Percentiles rank a stretch among this genome's conserved stretches.
Conservation (phyloP, 371 early-diverging fungal species). For the Mucor mucedo region DNA sequence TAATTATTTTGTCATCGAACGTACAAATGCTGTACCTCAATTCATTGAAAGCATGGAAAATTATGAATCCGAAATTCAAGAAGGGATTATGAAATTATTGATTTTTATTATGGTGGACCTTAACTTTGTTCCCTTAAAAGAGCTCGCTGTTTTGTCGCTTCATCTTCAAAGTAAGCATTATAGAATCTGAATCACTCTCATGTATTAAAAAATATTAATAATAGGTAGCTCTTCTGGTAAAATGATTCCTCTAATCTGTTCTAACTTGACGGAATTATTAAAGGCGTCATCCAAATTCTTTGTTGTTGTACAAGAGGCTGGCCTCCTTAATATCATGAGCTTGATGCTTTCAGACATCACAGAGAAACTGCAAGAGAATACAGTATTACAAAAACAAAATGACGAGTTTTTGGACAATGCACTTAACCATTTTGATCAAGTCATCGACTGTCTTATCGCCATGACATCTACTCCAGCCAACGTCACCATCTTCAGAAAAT, state of each 20-base stretch:
- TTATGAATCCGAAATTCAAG: constrained; percentile 54
- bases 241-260: constrained; percentile 57
- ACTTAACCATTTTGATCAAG: constrained; percentile 55
- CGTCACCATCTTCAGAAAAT: constrained; percentile 38
- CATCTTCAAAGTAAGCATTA: constrained; percentile 61
- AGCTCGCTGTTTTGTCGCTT: constrained; percentile 63
- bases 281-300: constrained; percentile 55
- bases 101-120: constrained; percentile 63
- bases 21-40: constrained; percentile 53
- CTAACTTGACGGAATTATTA: constrained; percentile 51
- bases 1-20: constrained; percentile 64
- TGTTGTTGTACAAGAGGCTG: constrained; percentile 66
- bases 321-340: constrained; percentile 67
- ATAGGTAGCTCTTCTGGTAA: constrained; percentile 58
- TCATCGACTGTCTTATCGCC: constrained; percentile 58
- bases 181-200: not conserved
- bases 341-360: constrained; percentile 61
- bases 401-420: constrained; percentile 51
- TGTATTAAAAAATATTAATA: not conserved
- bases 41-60: constrained; percentile 63
- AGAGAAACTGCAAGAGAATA: constrained; percentile 26
- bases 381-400: constrained; percentile 6
- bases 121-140: constrained; percentile 73
- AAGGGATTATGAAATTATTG: constrained; percentile 60
- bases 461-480: constrained; percentile 42